Conservation (phyloP, 192 early-diverging fungal species). For the Backusella westeae region DNA sequence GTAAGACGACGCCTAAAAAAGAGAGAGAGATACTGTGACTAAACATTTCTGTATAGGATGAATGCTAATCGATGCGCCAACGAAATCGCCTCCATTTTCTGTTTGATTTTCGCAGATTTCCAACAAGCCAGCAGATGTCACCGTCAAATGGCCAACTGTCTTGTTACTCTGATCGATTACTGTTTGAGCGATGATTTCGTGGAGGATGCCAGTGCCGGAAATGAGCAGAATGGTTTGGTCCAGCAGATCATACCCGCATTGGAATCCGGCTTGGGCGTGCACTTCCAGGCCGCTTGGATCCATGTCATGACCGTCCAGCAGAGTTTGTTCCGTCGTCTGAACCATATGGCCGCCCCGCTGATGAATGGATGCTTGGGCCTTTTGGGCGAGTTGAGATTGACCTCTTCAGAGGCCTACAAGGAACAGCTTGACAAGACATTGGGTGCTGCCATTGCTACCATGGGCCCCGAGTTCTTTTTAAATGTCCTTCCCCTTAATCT, state of each 20-base stretch:
- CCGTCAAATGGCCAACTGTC: conserved; percentile 62
- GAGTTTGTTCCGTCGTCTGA: conserved; percentile 76
- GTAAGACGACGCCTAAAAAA: conserved; percentile 21
- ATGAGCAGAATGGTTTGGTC: conserved; percentile 39
- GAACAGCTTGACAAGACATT: conserved; percentile 81
- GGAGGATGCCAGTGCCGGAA: conserved; percentile 44
- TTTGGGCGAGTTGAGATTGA: conserved; percentile 78
- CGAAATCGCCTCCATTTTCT: conserved; percentile 55
- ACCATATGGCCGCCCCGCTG: conserved; percentile 52
- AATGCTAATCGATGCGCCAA: conserved; percentile 47
- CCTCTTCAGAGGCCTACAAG: conserved; percentile 81
- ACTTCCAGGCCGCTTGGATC: conserved; percentile 82
- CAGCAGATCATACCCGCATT: conserved; percentile 45
- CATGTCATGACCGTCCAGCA: conserved; percentile 75
- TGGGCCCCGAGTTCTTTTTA: conserved; percentile 81
- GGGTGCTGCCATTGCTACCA: conserved; percentile 71
- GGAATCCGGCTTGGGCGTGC: conserved; percentile 66
- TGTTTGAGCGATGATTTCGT: conserved; percentile 80
- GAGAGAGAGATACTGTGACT: background rate
- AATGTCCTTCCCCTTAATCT: conserved; percentile 82
- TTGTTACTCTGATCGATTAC: conserved; percentile 64
- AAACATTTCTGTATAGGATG: conserved; percentile 17
- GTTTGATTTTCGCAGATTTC: conserved; percentile 62
- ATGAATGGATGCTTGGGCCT: conserved; percentile 58
- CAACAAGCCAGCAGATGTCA: conserved; percentile 50